phyloP scores from a whole-genome alignment of 2,329 filamentous ascomycete species.

The Thermochaetoides dissita region DNA sequence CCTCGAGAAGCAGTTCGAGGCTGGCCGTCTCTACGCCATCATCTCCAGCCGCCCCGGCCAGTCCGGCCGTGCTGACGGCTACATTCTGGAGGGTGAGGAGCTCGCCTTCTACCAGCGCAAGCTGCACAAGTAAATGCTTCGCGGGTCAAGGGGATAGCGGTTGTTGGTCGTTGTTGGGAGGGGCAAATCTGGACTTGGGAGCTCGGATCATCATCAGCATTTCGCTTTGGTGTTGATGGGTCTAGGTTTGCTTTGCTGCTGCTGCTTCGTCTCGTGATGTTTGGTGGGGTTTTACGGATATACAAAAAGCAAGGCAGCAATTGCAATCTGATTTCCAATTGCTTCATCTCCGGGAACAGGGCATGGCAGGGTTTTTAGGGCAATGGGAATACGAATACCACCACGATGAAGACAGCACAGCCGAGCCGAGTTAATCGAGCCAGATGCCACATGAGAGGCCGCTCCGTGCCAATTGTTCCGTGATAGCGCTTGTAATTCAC shows the following conservation, averaged over 20 bases:
- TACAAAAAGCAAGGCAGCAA: conserved; percentile 4
- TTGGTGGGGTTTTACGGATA: conserved; percentile 4
- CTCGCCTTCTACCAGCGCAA: conserved; percentile 99
- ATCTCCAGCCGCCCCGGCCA: conserved; percentile 88
- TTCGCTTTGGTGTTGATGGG: conserved; percentile 15
- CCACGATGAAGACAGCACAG: conserved; percentile 4
- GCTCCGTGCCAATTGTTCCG: neutral
- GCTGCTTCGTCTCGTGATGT: conserved; percentile 2
- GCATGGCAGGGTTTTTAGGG: conserved; percentile 13
- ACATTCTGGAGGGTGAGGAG: conserved; percentile 98
- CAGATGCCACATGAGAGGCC: conserved; percentile 2
- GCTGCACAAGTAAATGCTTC: conserved; percentile 73
- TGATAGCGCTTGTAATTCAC: neutral
- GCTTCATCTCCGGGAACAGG: conserved; percentile 15
- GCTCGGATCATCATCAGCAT: conserved; percentile 12
- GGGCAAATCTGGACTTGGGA: conserved; percentile 10
- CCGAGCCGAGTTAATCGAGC: conserved; percentile 8
- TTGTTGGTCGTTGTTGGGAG: conserved; percentile 8
- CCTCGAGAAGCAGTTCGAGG: conserved; percentile 98
- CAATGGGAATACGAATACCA: conserved; percentile 15
- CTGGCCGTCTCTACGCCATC: conserved; percentile 90
- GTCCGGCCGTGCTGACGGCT: conserved; percentile 91
- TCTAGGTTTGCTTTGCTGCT: conserved; percentile 9
- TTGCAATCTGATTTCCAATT: conserved; percentile 11
- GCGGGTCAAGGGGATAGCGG: neutral